These are phyloP conservation scores for Aurinia saxatilis DNA, from an alignment of 345 rosid species.

Conservation along the genomic window DNA sequence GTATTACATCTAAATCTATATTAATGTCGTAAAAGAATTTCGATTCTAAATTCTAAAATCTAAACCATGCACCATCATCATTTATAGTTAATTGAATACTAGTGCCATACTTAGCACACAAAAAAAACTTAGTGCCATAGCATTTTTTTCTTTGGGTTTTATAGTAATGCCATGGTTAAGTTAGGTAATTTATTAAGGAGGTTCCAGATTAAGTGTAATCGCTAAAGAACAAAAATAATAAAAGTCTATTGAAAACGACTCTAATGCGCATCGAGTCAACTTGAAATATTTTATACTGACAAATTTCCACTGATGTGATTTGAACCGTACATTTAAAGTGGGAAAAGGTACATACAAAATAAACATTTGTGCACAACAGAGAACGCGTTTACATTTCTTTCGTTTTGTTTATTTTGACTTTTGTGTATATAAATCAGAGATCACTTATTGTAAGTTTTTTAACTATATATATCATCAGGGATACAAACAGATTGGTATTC, in stretches of 20 bases:
- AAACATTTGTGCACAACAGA: constrained; percentile 22
- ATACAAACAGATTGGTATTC: not conserved
- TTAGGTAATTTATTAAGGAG: not conserved
- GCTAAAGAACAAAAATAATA: not conserved
- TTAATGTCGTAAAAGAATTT: not conserved
- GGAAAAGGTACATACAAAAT: constrained; percentile 5
- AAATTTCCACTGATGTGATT: constrained; percentile 10
- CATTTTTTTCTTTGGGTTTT: too few species aligned
- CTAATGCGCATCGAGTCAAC: constrained; percentile 23
- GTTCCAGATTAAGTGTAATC: constrained; percentile 21
- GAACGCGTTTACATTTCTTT: constrained; percentile 2
- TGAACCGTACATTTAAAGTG: constrained; percentile 26
- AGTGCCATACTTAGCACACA: too few species aligned
- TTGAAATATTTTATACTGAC: not conserved
- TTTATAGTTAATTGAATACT: too few species aligned
- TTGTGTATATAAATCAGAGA: not conserved
- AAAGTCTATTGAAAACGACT: constrained; percentile 20
- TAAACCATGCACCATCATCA: too few species aligned
- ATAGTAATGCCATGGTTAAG: not conserved
- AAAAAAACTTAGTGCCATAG: too few species aligned
- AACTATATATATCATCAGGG: not conserved
- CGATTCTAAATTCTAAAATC: too few species aligned
- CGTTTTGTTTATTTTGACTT: constrained; percentile 11
- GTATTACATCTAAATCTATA: not conserved
- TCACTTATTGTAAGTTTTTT: too few species aligned